Conservation (phyloP, 2,329 filamentous ascomycete species). For the Macroventuria anomochaeta region DNA sequence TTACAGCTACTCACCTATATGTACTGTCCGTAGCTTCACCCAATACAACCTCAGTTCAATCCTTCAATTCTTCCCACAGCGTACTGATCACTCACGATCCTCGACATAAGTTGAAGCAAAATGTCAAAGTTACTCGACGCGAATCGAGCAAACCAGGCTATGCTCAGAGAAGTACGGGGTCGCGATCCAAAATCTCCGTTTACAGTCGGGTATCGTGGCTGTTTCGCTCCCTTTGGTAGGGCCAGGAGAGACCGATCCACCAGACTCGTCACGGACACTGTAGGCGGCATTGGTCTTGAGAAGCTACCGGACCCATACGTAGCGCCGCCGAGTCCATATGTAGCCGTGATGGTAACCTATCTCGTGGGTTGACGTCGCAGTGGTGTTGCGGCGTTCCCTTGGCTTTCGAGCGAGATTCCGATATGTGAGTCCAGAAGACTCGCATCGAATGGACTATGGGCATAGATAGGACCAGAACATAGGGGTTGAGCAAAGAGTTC, state of each 20-base stretch:
- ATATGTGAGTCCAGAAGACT: not conserved
- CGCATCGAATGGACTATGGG: not conserved
- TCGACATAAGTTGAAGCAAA: too few species aligned
- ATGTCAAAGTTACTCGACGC: not conserved
- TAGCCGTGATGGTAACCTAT: not conserved
- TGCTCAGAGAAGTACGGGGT: not conserved
- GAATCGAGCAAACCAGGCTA: not conserved
- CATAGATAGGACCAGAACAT: not conserved
- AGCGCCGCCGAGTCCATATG: not conserved
- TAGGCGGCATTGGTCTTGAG: not conserved
- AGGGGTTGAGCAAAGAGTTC: slow-evolving; percentile 3
- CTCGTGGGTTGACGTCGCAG: not conserved
- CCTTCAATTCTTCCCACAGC: too few species aligned
- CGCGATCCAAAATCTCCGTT: not conserved
- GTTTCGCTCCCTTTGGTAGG: not conserved
- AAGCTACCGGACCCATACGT: not conserved
- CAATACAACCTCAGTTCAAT: too few species aligned
- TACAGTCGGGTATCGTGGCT: not conserved
- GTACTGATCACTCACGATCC: too few species aligned
- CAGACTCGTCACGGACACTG: not conserved
- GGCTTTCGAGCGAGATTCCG: not conserved
- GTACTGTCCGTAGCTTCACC: too few species aligned
- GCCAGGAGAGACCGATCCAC: not conserved
- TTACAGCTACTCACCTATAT: too few species aligned
- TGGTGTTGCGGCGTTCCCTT: not conserved